A percentile compares a stretch with the other conserved stretches of the same genome.
Evolutionary conservation across 129 eudicot genomes (phyloP).

Genomic region (Tagetes patula): DNA sequence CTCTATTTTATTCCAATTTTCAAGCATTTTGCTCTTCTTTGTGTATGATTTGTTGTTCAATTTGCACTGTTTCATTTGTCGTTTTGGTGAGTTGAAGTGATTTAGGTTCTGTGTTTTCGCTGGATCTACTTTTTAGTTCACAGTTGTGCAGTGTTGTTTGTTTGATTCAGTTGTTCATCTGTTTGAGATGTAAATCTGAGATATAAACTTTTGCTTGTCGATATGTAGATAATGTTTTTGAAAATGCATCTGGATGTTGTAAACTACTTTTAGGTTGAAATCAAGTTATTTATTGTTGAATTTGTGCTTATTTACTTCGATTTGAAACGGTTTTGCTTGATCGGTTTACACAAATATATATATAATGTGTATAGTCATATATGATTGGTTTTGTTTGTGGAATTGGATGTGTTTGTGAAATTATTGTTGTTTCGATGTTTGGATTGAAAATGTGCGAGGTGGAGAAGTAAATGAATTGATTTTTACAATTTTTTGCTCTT

Average conservation of each 20-base stretch:
- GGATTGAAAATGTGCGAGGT: not conserved
- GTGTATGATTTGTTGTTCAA: conserved; percentile 17
- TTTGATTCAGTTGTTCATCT: conserved; percentile 3
- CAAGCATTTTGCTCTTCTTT: not conserved
- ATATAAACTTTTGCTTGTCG: not conserved
- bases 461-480: not conserved
- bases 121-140: conserved; percentile 23
- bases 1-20: not conserved
- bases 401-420: not conserved
- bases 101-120: not conserved
- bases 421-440: conserved; percentile 9
- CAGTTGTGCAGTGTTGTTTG: not conserved
- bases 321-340: conserved; percentile 1
- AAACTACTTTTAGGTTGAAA: conserved; percentile 10
- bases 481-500: not conserved
- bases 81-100: conserved; percentile 27
- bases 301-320: conserved; percentile 14
- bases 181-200: conserved; percentile 28
- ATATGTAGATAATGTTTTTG: conserved; percentile 3
- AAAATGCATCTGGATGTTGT: conserved; percentile 9
- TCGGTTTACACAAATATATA: not conserved
- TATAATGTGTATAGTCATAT: not conserved
- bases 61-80: conserved; percentile 13
- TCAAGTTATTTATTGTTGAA: conserved; percentile 12
- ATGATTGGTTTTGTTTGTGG: conserved; percentile 2